These are phyloP conservation scores for Monosporascus sp. DNA, from an alignment of 2,329 filamentous ascomycete genomes.

Conservation along the genomic window DNA sequence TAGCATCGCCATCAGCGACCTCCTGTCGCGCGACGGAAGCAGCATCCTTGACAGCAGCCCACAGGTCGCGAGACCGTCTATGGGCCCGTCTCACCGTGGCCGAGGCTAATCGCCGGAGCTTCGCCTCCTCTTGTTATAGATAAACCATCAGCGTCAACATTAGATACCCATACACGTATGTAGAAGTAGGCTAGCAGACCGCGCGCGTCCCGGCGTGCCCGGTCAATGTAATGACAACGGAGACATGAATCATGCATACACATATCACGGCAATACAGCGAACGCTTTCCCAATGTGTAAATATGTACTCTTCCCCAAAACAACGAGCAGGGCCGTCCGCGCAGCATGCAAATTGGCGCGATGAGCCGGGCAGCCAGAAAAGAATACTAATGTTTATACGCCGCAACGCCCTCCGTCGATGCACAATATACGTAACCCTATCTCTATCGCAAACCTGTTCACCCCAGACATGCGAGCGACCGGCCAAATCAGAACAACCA, in stretches of 20 bases:
- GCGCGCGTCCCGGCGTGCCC: neutral
- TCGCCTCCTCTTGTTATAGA: too few species aligned
- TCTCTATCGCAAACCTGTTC: neutral
- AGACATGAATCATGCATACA: slow-evolving; percentile 26
- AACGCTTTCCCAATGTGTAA: slow-evolving; percentile 1
- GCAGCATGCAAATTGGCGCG: too few species aligned
- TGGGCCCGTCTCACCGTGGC: slow-evolving; percentile 16
- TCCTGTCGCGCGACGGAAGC: slow-evolving; percentile 53
- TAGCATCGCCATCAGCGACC: slow-evolving; percentile 53
- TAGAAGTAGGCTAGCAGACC: slow-evolving; percentile 4
- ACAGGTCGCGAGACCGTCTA: slow-evolving; percentile 32
- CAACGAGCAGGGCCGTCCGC: neutral
- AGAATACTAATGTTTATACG: neutral
- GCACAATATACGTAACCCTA: neutral
- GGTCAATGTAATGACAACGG: slow-evolving; percentile 13
- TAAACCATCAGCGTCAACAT: slow-evolving; percentile 1
- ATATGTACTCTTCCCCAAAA: slow-evolving; percentile 1
- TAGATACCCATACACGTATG: slow-evolving; percentile 18
- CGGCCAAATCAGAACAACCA: slow-evolving; percentile 66
- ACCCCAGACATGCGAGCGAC: neutral
- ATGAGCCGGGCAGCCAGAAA: neutral
- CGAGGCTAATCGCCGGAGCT: slow-evolving; percentile 5
- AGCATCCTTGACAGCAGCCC: slow-evolving; percentile 53
- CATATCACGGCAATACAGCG: slow-evolving; percentile 19
- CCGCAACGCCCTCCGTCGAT: slow-evolving; percentile 7